These are phyloP conservation scores for Colletotrichum lupini DNA, from an alignment of 2,329 filamentous ascomycete species.

Conservation along the genomic window DNA sequence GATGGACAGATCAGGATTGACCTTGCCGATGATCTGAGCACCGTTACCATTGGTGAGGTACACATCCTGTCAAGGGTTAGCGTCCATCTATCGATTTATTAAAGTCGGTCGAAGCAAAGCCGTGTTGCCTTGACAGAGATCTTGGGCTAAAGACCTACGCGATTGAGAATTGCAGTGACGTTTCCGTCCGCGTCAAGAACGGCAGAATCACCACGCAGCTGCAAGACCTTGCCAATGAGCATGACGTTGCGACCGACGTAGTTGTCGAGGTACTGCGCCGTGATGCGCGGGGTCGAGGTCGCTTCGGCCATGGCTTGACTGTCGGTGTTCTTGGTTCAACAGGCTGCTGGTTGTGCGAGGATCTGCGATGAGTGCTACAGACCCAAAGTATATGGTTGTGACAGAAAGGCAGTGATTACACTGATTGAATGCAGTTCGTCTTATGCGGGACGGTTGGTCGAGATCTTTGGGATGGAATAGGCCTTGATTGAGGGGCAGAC, in stretches of 20 bases:
- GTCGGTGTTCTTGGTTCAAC: background rate
- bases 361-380: background rate
- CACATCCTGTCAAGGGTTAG: constrained; percentile 65
- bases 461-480: constrained; percentile 1
- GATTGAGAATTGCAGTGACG: constrained; percentile 79
- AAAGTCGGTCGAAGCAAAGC: background rate
- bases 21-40: constrained; percentile 83
- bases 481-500: background rate
- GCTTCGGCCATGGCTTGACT: constrained; percentile 72
- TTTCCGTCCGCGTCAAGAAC: constrained; percentile 83
- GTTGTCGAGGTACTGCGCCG: constrained; percentile 79
- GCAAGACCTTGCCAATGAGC: constrained; percentile 84
- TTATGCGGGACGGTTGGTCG: background rate
- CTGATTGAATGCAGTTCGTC: background rate
- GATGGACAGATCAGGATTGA: constrained; percentile 77
- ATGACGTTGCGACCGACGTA: constrained; percentile 83
- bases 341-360: background rate
- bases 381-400: background rate
- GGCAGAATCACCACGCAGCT: constrained; percentile 84
- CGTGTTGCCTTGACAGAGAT: background rate
- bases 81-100: background rate
- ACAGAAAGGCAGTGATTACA: background rate
- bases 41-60: constrained; percentile 77
- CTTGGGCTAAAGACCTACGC: constrained; percentile 61
- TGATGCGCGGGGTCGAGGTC: constrained; percentile 82